Base-by-base conservation (phyloP, 139 green algal genomes). In the Mychonastes homosphaera region DNA sequence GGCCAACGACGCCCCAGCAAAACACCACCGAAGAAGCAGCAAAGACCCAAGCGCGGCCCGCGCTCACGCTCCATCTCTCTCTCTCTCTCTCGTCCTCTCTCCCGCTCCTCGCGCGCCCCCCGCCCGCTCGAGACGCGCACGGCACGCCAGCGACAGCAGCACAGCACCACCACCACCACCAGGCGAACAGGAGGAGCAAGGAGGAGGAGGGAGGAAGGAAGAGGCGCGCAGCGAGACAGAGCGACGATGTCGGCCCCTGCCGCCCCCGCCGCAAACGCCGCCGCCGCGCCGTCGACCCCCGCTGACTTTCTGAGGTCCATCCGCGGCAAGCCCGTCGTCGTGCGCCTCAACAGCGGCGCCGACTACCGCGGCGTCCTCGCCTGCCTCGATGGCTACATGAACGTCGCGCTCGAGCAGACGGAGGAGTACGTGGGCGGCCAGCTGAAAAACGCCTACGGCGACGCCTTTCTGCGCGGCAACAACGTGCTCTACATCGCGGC, bases 351-450 rank as follows among this genome's bases (percentile, higher is more conserved):
- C 69, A 94, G 83, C 2, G 93, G 93, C 0, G 89, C 95, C 7
- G 93, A 97, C 63, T 99, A 99, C 60, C 54, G 83, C 71, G 91
- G 92, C 2, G 82, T 98, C 9, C 69, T 99, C 28, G 88, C 88
- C 1, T 97, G 91, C 67, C 61, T 99, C 32, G 93, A 99, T 70
- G 93, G 93, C 23, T 99, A 96, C 77, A 99, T 99, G 93, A 99
- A 99, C 78, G 97, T 99, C 36, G 93, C 93, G 1, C 97, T 99
- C 91, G 93, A 98, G 75, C 86, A 98, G 63, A 99, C 93, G 60
- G 92, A 98, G 84, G 93, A 99, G 69, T 98, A 98, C 65, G 89
- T 98, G 2, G 89, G 95, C 45, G 93, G 93, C 4, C 89, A 99
- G 71, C 67, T 99, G 21, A 98, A 97, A 58, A 96, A 97, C 69